These are phyloP conservation scores for Eucalyptus cloeziana DNA, from an alignment of 345 rosid species.

Conservation along the genomic window DNA sequence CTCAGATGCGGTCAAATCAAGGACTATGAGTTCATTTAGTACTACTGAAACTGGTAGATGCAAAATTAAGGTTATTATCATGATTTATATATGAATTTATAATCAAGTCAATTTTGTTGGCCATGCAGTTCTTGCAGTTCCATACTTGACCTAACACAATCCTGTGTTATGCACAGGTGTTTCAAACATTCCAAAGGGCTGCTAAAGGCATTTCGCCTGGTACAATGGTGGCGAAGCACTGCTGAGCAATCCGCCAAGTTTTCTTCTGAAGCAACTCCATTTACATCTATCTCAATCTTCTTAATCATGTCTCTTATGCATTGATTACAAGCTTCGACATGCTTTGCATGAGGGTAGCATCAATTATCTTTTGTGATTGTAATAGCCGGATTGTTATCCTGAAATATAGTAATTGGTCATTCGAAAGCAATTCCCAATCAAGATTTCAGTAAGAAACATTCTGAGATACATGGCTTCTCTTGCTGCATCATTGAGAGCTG, in stretches of 20 bases:
- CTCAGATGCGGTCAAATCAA: neutral
- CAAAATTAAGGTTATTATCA: neutral
- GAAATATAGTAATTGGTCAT: neutral
- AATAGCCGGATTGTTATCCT: neutral
- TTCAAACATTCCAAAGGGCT: neutral
- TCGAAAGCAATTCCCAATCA: neutral
- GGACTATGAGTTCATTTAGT: neutral
- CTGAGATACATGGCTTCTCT: neutral
- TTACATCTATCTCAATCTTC: neutral
- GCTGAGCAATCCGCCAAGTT: neutral
- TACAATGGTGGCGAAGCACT: neutral
- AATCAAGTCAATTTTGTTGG: neutral
- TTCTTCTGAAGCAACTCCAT: neutral
- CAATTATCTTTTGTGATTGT: neutral
- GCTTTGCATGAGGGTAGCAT: neutral
- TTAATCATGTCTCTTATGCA: neutral
- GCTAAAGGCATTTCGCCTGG: neutral
- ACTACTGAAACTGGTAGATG: neutral
- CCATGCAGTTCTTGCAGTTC: neutral
- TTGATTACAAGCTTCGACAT: neutral
- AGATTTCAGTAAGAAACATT: neutral
- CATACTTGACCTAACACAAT: neutral
- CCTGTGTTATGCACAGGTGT: neutral
- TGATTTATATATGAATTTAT: neutral
- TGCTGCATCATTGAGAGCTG: neutral